Evolutionary conservation across 2,329 filamentous ascomycete genomes (phyloP).

Genomic region (Dactylonectria estremocensis): DNA sequence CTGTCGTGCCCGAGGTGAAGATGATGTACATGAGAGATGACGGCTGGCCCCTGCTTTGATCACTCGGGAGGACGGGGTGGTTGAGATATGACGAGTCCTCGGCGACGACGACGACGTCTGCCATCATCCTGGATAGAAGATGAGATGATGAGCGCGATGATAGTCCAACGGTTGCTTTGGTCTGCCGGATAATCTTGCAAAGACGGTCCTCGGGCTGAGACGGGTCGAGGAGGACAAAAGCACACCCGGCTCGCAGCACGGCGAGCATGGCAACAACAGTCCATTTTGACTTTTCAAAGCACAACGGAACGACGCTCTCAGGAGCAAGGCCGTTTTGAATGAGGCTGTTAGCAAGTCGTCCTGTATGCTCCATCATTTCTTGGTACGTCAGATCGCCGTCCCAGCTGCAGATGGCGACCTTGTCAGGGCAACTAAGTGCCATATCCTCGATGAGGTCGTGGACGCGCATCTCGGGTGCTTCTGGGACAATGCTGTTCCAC

Average conservation of each 20-base stretch:
- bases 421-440: not conserved
- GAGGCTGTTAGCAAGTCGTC: slow-evolving; percentile 16
- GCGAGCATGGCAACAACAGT: slow-evolving; percentile 15
- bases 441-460: slow-evolving; percentile 7
- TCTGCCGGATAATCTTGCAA: slow-evolving; percentile 8
- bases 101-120: not conserved
- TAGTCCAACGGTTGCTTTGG: slow-evolving; percentile 9
- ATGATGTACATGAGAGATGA: slow-evolving; percentile 43
- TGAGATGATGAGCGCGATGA: not conserved
- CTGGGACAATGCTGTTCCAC: not conserved
- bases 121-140: not conserved
- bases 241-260: slow-evolving; percentile 22
- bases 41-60: not conserved
- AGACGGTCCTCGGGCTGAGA: slow-evolving; percentile 19
- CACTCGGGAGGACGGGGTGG: not conserved
- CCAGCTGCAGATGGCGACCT: slow-evolving; percentile 15
- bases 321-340: slow-evolving; percentile 1
- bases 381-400: slow-evolving; percentile 22
- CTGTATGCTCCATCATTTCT: slow-evolving; percentile 7
- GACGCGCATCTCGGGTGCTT: not conserved
- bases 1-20: slow-evolving; percentile 50
- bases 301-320: slow-evolving; percentile 17
- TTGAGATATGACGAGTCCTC: not conserved
- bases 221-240: slow-evolving; percentile 26
- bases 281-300: slow-evolving; percentile 21